phyloP scores from a whole-genome alignment of 2,329 filamentous ascomycete species.

The Claviceps capensis region DNA sequence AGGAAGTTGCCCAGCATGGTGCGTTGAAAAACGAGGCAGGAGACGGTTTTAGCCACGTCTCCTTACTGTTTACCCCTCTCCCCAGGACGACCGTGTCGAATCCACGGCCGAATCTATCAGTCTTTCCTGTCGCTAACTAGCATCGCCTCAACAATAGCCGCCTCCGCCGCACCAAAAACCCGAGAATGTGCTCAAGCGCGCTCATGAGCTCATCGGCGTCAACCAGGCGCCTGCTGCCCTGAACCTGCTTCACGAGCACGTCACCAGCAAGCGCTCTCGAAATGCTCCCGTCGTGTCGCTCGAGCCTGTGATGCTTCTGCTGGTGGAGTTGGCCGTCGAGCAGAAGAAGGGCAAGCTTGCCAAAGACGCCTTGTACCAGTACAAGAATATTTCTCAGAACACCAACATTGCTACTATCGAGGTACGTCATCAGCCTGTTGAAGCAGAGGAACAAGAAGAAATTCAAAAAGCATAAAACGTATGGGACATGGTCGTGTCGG shows the following conservation, averaged over 20 bases:
- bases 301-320: conserved; percentile 95
- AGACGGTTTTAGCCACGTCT: conserved; percentile 9
- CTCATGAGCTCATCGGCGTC: conserved; percentile 96
- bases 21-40: conserved; percentile 13
- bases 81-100: conserved; percentile 11
- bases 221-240: conserved; percentile 85
- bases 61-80: conserved; percentile 11
- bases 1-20: conserved; percentile 41
- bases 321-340: conserved; percentile 93
- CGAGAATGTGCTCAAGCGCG: conserved; percentile 98
- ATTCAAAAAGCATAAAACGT: background rate
- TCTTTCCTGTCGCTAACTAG: background rate
- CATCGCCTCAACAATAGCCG: conserved; percentile 41
- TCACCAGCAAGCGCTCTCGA: conserved; percentile 93
- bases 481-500: background rate
- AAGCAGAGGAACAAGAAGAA: background rate
- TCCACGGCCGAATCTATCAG: background rate
- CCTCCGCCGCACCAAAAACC: conserved; percentile 94
- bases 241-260: conserved; percentile 94
- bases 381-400: conserved; percentile 99
- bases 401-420: conserved; percentile 97
- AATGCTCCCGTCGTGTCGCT: conserved; percentile 93
- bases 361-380: conserved; percentile 98
- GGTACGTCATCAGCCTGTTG: conserved; percentile 32
- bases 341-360: conserved; percentile 96